Evolutionary conservation across 1,284 basidiomycete genomes (phyloP).

Genomic region (Microbotryomycetes sp.): DNA sequence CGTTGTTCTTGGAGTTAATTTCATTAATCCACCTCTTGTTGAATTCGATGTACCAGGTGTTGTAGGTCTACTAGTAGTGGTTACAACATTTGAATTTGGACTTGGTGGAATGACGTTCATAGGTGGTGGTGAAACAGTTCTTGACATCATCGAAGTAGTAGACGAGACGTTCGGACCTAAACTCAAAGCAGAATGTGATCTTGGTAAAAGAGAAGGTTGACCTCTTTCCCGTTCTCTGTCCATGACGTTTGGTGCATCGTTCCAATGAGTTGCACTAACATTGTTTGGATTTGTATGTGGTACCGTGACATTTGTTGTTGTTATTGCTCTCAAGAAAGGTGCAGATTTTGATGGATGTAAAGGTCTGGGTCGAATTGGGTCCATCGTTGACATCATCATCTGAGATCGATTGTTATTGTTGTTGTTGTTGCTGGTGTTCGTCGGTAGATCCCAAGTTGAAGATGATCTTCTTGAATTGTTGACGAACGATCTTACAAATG

Average conservation of each 20-base stretch:
- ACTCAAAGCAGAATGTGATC: not conserved
- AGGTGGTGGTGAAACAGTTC: not conserved
- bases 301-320: not conserved
- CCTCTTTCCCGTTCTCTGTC: not conserved
- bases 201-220: not conserved
- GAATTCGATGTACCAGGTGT: not conserved
- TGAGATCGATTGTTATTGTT: not conserved
- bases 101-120: not conserved
- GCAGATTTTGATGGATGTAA: conserved; percentile 20
- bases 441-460: not conserved
- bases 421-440: not conserved
- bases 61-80: not conserved
- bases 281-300: conserved; percentile 1
- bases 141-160: not conserved
- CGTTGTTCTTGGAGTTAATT: not conserved
- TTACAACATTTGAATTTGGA: not conserved
- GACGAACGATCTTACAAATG: not conserved
- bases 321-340: conserved; percentile 19
- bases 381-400: not conserved
- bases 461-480: not conserved
- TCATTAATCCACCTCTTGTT: not conserved
- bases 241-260: conserved; percentile 21
- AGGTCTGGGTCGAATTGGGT: conserved; percentile 18
- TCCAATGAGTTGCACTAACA: conserved; percentile 12
- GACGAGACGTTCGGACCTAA: not conserved